Base-by-base conservation (phyloP, 805 yeast genomes). In the Grigorovia humatica region DNA sequence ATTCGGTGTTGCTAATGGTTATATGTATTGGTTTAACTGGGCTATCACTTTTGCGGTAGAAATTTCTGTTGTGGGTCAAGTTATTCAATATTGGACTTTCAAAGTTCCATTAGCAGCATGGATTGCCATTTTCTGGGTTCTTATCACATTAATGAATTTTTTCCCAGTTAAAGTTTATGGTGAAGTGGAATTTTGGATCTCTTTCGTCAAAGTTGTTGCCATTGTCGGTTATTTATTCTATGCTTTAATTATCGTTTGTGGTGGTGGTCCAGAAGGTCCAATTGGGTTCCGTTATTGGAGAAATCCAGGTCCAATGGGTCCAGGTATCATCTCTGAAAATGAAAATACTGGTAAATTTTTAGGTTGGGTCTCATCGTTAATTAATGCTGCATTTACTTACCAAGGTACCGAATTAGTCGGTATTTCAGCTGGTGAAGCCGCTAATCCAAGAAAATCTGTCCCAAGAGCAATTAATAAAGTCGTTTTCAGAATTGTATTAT, bases 1-100 rank as follows among this genome's bases (percentile, higher is more conserved):
- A 7, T 67, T 80, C 47, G 88, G 88, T 52, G 82, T 82, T 46
- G 79, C 87, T 20, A 79, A 79, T 59, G 85, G 85, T 52, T 81
- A 83, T 74, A 74, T 76, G 70, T 83, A 83, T 67, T 82, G 86
- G 85, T 81, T 82, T 61, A 76, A 80, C 47, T 82, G 86, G 86
- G 83, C 85, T 50, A 78, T 80, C 56, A 82, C 87, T 2, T 80
- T 75, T 61, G 84, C 88, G 9, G 78, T 77, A 51, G 83, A 79
- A 64, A 65, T 79, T 45, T 75, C 82, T 1, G 80, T 78, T 23
- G 73, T 77, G 13, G 83, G 82, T 32, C 81, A 77, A 61, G 74
- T 79, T 46, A 73, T 79, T 52, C 62, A 73, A 59, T 74, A 68
- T 52, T 78, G 82, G 82, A 78, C 82, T n/a, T 54, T 61, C 50